These are phyloP conservation scores for Sapria himalayana DNA, from an alignment of 345 rosid species.

Conservation along the genomic window DNA sequence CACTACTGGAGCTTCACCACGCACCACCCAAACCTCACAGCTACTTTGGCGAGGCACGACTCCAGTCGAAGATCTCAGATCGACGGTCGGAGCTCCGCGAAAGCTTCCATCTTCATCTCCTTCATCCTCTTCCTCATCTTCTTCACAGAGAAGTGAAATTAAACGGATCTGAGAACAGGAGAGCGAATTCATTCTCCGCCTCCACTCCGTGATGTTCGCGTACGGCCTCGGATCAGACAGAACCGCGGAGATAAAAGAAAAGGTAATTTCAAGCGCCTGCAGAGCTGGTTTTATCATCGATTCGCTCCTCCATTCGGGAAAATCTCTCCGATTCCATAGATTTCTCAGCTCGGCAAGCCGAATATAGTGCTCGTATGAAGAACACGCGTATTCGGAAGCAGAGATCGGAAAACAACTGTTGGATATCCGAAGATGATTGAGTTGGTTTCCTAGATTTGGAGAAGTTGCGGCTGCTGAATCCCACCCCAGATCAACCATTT, in stretches of 20 bases:
- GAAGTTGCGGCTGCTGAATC: no score
- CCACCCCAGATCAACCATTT: no score
- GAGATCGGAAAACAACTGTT: constrained; percentile 15
- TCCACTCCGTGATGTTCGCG: constrained; percentile 45
- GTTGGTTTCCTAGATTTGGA: no score
- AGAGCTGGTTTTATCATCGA: constrained; percentile 47
- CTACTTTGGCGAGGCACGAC: constrained; percentile 31
- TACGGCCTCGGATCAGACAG: constrained; percentile 62
- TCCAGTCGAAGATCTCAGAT: constrained; percentile 19
- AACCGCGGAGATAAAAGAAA: constrained; percentile 51
- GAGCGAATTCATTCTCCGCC: constrained; percentile 50
- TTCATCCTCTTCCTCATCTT: constrained; percentile 20
- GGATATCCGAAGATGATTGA: constrained; percentile 9
- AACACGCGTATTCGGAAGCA: constrained; percentile 23
- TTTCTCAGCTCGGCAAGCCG: constrained; percentile 46
- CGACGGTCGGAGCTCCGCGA: constrained; percentile 28
- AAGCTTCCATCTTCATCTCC: no score
- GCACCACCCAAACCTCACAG: constrained; percentile 46
- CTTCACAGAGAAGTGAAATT: constrained; percentile 38
- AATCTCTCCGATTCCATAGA: constrained; percentile 27
- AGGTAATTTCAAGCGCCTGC: constrained; percentile 68
- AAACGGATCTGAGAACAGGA: constrained; percentile 45
- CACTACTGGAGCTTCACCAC: constrained; percentile 23
- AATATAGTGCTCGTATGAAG: constrained; percentile 59
- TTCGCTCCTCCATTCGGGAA: constrained; percentile 48